Evolutionary conservation across 2,329 filamentous ascomycete genomes (phyloP), one percentile per base, ranked within the genome.

Genomic region (Domatiomyces globalis): DNA sequence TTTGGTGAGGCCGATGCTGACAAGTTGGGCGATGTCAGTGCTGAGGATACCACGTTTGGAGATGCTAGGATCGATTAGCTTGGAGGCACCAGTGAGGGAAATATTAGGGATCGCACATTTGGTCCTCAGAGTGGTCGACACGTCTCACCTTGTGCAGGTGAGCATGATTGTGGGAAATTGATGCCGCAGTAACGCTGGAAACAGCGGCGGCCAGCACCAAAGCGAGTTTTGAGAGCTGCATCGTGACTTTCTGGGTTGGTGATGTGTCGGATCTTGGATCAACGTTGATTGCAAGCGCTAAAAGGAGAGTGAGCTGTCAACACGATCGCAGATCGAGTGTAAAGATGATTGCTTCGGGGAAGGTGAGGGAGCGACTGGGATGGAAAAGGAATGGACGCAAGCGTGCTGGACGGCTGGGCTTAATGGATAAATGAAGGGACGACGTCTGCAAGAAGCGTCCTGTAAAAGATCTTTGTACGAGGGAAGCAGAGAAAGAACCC

Each of bases 181-280:
- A 55, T 54, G 58, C 56, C 29, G 53, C 51, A 43, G 58, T 54
- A 51, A 58, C 55, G 48, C 58, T 54, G 42, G 53, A 50, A 36
- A 55, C 58, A 42, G 59, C 55, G 54, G 58, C 59, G 58, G 53
- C 55, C 54, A 60, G 58, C 58, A 60, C 58, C 55, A 60, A 49
- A 45, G 56, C 53, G 36, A 54, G 52, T 25, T 54, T 53, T 55
- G 58, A 50, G 58, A 52, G 58, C 43, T 49, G 56, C 58, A 60
- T 60, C 15, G 51, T 58, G 50, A 39, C 47, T 46, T 45, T 51
- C 12, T 53, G 51, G 50, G 44, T 44, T 25, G 47, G 18, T 45
- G 42, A 42, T 44, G n/a, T 36, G 42, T 52, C 22, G 44, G 44
- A 27, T 46, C 3, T 36, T 45, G 29, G 42, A 39, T 51, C 29